A percentile compares a stretch with the other conserved stretches of the same genome.
phyloP scores from a whole-genome alignment of 2,329 filamentous ascomycete species.

The Sporothrix dimorphospora region DNA sequence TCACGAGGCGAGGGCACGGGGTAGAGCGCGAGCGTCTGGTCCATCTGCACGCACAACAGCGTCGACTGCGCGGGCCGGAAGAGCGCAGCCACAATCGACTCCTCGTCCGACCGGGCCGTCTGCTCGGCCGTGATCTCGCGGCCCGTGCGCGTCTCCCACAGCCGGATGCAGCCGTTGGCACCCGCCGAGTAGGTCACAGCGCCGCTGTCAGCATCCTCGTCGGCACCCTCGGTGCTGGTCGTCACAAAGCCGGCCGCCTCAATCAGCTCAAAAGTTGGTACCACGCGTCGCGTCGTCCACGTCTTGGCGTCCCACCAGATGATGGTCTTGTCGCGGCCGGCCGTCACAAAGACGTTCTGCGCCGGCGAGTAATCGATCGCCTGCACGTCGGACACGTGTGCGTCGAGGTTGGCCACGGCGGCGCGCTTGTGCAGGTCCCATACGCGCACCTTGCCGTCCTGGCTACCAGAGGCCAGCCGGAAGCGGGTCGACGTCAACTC shows the following conservation, averaged over 20 bases:
- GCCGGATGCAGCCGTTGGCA: constrained; percentile 76
- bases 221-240: constrained; percentile 38
- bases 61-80: constrained; percentile 67
- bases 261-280: constrained; percentile 82
- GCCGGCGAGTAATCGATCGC: constrained; percentile 77
- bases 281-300: constrained; percentile 81
- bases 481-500: constrained; percentile 57
- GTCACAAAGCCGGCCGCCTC: constrained; percentile 79
- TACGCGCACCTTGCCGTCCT: constrained; percentile 88
- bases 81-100: constrained; percentile 72
- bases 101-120: constrained; percentile 59
- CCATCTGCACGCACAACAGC: constrained; percentile 80
- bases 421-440: constrained; percentile 89
- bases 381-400: constrained; percentile 94
- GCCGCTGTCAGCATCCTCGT: constrained; percentile 45
- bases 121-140: constrained; percentile 80
- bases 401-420: constrained; percentile 77
- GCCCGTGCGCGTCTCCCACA: constrained; percentile 81
- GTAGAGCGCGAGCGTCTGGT: constrained; percentile 84
- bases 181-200: constrained; percentile 80
- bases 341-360: constrained; percentile 78
- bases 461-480: constrained; percentile 84
- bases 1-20: constrained; percentile 45
- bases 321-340: constrained; percentile 88
- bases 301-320: constrained; percentile 87